These are phyloP conservation scores for Oryza meridionalis DNA, from an alignment of 176 grass and related monocot genomes.

Conservation along the genomic window DNA sequence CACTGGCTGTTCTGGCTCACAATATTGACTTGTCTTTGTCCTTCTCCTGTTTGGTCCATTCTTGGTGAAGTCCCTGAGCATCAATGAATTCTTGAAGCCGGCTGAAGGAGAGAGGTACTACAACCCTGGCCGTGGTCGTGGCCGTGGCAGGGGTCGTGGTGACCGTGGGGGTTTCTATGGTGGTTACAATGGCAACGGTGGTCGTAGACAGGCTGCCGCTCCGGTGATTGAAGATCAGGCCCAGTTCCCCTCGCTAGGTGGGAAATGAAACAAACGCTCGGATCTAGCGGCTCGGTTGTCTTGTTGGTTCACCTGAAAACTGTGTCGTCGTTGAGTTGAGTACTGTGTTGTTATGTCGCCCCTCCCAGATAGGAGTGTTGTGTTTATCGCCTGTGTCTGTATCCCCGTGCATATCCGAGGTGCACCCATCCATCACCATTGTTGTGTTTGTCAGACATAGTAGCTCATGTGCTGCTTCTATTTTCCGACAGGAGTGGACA, in stretches of 20 bases:
- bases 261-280: conserved; percentile 41
- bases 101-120: conserved; percentile 65
- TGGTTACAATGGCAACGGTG: conserved; percentile 38
- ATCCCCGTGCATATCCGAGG: conserved; percentile 30
- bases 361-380: not conserved
- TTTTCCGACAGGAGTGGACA: not conserved
- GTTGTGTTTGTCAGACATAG: conserved; percentile 22
- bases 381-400: not conserved
- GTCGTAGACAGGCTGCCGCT: conserved; percentile 26
- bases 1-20: not conserved
- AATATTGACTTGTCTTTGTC: not conserved
- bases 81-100: conserved; percentile 87
- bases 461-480: not conserved
- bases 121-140: conserved; percentile 24
- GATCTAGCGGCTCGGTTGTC: not conserved
- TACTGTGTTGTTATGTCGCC: not conserved
- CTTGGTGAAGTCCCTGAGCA: conserved; percentile 61
- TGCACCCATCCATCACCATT: conserved; percentile 1
- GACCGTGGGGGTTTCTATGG: conserved; percentile 39
- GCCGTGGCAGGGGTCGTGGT: conserved; percentile 54
- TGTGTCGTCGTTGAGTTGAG: not conserved
- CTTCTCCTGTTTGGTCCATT: not conserved
- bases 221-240: conserved; percentile 65
- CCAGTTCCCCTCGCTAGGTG: conserved; percentile 71
- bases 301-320: not conserved